Conservation (phyloP, 805 yeast species). For the Suhomyces sp. region DNA sequence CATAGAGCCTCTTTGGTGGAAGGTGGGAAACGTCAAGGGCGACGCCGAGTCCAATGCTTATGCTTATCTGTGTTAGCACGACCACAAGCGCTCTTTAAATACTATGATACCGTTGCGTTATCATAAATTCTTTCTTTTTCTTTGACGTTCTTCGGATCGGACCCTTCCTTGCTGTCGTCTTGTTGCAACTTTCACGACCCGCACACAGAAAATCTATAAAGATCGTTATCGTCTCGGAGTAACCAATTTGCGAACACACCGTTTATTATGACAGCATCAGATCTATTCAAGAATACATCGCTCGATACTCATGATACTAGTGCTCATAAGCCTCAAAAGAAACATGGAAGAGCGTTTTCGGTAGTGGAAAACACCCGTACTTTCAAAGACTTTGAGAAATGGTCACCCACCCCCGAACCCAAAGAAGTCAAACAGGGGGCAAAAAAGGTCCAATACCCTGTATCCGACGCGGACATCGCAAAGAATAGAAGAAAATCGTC, state of each 20-base stretch:
- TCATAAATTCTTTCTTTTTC: background rate
- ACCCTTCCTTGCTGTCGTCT: background rate
- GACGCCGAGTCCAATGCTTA: background rate
- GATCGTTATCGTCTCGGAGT: background rate
- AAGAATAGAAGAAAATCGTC: slow-evolving; percentile 18
- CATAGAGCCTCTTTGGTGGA: background rate
- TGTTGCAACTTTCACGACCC: background rate
- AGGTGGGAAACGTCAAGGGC: background rate
- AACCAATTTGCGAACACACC: background rate
- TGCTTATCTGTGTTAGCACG: background rate
- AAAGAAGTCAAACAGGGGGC: background rate
- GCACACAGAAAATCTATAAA: background rate
- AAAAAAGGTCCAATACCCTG: background rate
- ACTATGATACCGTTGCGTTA: background rate
- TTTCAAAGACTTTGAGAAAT: background rate
- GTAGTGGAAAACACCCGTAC: background rate
- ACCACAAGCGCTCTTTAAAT: background rate
- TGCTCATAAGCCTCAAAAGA: background rate
- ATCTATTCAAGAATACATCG: background rate
- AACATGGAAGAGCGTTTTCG: background rate
- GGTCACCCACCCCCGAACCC: background rate
- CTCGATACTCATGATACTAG: background rate
- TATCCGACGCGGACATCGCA: background rate
- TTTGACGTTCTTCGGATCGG: background rate
- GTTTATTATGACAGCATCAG: background rate